Percentiles rank a stretch among this genome's conserved stretches.
Evolutionary conservation across 306 rosid genomes (phyloP).

Genomic region (Citrullus colocynthis): DNA sequence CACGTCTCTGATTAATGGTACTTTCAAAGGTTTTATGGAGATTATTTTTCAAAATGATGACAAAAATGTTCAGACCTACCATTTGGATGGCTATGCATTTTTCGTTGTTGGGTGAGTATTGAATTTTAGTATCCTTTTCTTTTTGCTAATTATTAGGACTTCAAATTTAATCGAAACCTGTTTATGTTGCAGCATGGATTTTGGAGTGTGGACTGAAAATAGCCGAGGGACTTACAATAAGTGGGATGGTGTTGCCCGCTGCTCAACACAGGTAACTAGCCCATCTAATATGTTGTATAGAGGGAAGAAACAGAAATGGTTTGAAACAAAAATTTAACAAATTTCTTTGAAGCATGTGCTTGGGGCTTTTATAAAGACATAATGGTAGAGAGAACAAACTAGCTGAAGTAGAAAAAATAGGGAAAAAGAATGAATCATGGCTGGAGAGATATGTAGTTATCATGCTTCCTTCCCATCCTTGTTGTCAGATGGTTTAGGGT

Average conservation of each 20-base stretch:
- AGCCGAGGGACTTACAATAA: conserved; percentile 94
- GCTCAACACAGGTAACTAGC: conserved; percentile 56
- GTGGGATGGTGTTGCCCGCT: conserved; percentile 98
- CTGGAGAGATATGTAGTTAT: not conserved
- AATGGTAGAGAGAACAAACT: not conserved
- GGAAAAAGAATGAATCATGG: not conserved
- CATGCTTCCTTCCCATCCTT: not conserved
- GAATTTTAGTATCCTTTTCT: not conserved
- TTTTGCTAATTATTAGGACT: not conserved
- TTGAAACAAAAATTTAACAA: not conserved
- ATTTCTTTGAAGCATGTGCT: not conserved
- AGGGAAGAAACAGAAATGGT: conserved; percentile 1
- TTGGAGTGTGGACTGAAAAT: conserved; percentile 85
- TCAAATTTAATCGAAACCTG: not conserved
- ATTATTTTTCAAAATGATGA: conserved; percentile 72
- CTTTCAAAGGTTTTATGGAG: conserved; percentile 78
- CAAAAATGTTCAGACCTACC: conserved; percentile 52
- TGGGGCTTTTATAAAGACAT: not conserved
- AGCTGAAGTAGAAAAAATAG: not conserved
- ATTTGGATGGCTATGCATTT: conserved; percentile 73
- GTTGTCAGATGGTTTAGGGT: not conserved
- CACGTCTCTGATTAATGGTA: conserved; percentile 64
- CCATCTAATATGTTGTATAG: not conserved
- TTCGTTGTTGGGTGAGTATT: conserved; percentile 64
- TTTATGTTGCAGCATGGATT: conserved; percentile 69